Evolutionary conservation across 768 basidiomycete genomes (phyloP).

Genomic region (Tulasnella sp.): DNA sequence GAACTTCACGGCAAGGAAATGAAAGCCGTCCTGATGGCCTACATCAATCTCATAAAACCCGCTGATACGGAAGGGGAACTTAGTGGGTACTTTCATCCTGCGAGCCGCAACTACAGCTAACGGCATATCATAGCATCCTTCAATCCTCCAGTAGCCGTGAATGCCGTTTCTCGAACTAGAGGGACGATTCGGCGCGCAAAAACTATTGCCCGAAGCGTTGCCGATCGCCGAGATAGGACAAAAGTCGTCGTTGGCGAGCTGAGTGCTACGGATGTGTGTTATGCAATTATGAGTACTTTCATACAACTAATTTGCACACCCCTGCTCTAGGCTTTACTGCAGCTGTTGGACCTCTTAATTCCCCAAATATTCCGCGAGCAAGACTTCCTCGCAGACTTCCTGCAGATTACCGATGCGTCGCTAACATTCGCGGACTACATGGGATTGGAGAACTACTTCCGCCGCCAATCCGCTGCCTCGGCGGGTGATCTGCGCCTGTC

Average conservation of each 20-base stretch:
- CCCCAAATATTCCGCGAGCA: slow-evolving; percentile 70
- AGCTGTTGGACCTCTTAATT: slow-evolving; percentile 62
- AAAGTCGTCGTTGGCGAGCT: slow-evolving; percentile 48
- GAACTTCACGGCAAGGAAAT: slow-evolving; percentile 73
- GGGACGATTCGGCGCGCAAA: slow-evolving; percentile 63
- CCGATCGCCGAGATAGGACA: slow-evolving; percentile 38
- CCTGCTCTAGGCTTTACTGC: slow-evolving; percentile 49
- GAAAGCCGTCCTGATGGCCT: slow-evolving; percentile 51
- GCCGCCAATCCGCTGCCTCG: slow-evolving; percentile 72
- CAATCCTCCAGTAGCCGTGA: slow-evolving; percentile 21
- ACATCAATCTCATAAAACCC: slow-evolving; percentile 46
- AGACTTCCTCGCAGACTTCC: slow-evolving; percentile 79
- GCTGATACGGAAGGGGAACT: slow-evolving; percentile 54
- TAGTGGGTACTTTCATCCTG: background rate
- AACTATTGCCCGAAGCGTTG: slow-evolving; percentile 68
- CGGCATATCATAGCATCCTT: slow-evolving; percentile 10
- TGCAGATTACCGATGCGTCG: slow-evolving; percentile 79
- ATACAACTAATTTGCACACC: background rate
- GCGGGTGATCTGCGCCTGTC: slow-evolving; percentile 46
- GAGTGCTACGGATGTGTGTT: slow-evolving; percentile 53
- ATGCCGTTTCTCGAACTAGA: slow-evolving; percentile 19
- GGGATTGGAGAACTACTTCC: slow-evolving; percentile 86
- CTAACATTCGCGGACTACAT: slow-evolving; percentile 94
- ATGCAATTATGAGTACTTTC: background rate
- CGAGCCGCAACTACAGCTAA: no score